Percentiles rank a stretch among this genome's conserved stretches.
phyloP scores from a whole-genome alignment of 225 moss, liverwort and hornwort genomes.

The Physcomitrium patens region DNA sequence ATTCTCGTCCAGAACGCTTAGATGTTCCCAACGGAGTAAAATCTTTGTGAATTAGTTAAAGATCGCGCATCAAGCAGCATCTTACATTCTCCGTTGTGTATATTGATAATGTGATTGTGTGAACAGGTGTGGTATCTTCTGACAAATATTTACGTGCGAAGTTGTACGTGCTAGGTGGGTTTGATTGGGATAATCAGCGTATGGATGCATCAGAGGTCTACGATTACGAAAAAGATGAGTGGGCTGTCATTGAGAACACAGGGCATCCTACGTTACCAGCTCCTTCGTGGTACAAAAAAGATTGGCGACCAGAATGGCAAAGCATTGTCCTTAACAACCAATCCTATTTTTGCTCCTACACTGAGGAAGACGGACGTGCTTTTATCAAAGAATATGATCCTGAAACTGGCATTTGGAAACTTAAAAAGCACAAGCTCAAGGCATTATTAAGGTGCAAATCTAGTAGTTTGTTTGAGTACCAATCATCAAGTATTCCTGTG shows the following conservation, averaged over 20 bases:
- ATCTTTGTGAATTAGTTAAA: not conserved
- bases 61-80: conserved; percentile 1
- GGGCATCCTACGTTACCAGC: conserved; percentile 53
- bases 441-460: conserved; percentile 53
- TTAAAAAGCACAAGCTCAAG: conserved; percentile 52
- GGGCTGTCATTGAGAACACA: conserved; percentile 51
- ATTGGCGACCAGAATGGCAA: conserved; percentile 64
- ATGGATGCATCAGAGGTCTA: conserved; percentile 58
- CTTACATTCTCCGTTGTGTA: not conserved
- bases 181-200: conserved; percentile 50
- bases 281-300: conserved; percentile 55
- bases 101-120: conserved; percentile 10
- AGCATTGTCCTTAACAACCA: conserved; percentile 44
- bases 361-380: conserved; percentile 38
- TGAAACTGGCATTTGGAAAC: conserved; percentile 50
- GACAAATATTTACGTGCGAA: conserved; percentile 52
- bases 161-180: conserved; percentile 72
- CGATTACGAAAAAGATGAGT: conserved; percentile 45
- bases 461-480: not conserved
- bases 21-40: not conserved
- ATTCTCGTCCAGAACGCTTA: not conserved
- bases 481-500: not conserved
- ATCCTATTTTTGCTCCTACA: conserved; percentile 49
- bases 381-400: conserved; percentile 57
- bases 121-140: conserved; percentile 24